Evolutionary conservation across 2,329 filamentous ascomycete genomes (phyloP), one percentile per base, ranked within the genome.

Genomic region (Pyricularia pennisetigena): DNA sequence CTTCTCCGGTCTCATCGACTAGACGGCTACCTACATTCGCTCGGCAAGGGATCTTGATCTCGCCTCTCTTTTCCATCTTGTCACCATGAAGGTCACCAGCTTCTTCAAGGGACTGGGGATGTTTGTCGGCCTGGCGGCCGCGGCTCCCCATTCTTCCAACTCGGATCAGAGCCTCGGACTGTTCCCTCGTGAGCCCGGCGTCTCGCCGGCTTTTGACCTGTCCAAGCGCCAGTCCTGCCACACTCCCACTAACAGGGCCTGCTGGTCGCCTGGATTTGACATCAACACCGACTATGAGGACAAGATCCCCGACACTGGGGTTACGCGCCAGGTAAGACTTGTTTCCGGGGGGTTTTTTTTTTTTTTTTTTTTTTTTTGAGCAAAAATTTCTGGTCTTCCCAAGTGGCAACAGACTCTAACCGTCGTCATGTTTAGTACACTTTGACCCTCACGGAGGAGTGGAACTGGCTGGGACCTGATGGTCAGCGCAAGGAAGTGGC

Each of bases 231-330:
- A 67, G 26, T 67, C 67, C 30, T 73, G 72, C 68, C 72, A 73
- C 68, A 70, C 69, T 0, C 64, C 69, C 0, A 59, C 66, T 35
- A 68, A 71, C 68, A 68, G 72, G 3, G 67, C 69, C 32, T 73
- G 72, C 49, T 73, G 72, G 72, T 66, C 70, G 0, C 23, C 64
- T 7, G 71, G 71, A 32, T 73, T 72, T 57, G 59, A 70, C 49
- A 73, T 73, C 65, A 68, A 68, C 32, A 73, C 72, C 0, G 72
- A 73, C 70, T 73, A 73, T 29, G 70, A 73, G 41, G 26, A n/a
- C 29, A 54, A 26, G 7, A 70, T 63, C 5, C 72, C 72, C 0
- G 30, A 24, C 2, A 73, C 72, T 4, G 71, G 71, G 8, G 68
- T 70, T 4, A 71, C 70, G 1, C 69, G 68, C 7, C 41, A 23